Conservation (phyloP, 2,329 filamentous ascomycete species). For the Diaporthe longicolla region DNA sequence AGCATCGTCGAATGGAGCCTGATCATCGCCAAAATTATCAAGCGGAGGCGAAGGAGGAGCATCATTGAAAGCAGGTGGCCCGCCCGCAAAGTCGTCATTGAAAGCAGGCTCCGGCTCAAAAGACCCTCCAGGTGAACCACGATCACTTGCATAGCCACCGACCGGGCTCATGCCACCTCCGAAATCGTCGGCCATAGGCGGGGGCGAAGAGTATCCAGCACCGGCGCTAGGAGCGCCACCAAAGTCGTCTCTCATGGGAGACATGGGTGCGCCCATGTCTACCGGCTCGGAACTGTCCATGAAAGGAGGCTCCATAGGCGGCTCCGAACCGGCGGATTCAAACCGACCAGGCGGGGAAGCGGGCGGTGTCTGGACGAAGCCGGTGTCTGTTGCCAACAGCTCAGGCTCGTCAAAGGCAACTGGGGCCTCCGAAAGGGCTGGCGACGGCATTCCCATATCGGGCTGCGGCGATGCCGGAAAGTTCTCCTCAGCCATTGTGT, state of each 20-base stretch:
- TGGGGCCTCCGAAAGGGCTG: neutral
- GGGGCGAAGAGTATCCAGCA: neutral
- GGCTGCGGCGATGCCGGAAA: neutral
- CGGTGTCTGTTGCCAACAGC: neutral
- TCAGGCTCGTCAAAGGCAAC: neutral
- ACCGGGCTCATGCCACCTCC: neutral
- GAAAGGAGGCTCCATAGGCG: neutral
- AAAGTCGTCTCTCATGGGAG: neutral
- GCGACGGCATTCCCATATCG: neutral
- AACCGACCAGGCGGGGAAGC: neutral
- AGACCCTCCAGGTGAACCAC: neutral
- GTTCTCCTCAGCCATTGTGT: neutral
- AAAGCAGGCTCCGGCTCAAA: slow-evolving; percentile 1
- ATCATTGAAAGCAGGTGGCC: no score
- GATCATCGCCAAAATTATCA: neutral
- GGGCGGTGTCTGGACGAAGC: neutral
- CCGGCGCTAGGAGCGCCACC: neutral
- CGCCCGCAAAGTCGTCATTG: neutral
- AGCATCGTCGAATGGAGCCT: neutral
- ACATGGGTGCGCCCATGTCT: neutral
- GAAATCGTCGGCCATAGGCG: neutral
- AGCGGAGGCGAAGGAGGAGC: neutral
- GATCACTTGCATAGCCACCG: neutral
- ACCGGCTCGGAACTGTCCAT: slow-evolving; percentile 7
- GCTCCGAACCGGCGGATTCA: neutral